These are phyloP conservation scores for Saururus chinensis DNA, from an alignment of 164 flowering plant species.

Conservation along the genomic window DNA sequence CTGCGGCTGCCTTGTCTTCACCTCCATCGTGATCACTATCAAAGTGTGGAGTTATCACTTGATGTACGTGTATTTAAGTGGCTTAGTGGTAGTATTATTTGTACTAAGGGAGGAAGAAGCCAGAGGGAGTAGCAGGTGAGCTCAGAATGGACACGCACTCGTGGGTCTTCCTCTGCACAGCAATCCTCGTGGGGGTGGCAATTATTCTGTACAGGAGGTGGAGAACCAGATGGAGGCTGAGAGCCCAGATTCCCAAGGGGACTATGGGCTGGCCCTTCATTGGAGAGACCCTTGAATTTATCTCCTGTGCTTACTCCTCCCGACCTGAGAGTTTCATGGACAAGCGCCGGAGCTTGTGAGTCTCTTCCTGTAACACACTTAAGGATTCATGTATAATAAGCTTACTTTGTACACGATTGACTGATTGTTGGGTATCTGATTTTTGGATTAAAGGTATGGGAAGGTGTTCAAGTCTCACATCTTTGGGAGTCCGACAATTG, in stretches of 20 bases:
- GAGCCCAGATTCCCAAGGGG: conserved; percentile 44
- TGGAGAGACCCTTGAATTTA: conserved; percentile 86
- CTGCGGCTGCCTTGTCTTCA: too few species aligned
- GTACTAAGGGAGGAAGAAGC: conserved; percentile 4
- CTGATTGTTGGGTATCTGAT: background rate
- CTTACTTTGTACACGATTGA: background rate
- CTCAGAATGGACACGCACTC: conserved; percentile 13
- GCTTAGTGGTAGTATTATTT: background rate
- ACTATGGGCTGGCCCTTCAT: conserved; percentile 77
- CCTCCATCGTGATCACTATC: too few species aligned
- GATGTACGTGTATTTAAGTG: background rate
- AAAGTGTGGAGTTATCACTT: too few species aligned
- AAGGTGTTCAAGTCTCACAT: conserved; percentile 94
- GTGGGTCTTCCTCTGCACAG: conserved; percentile 17
- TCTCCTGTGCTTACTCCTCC: conserved; percentile 71
- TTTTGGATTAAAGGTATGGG: conserved; percentile 55
- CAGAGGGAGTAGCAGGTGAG: background rate
- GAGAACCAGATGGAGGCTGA: conserved; percentile 5
- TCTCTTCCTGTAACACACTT: background rate
- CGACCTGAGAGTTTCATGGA: conserved; percentile 83
- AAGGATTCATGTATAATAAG: background rate
- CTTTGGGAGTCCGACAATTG: conserved; percentile 71
- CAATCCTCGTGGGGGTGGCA: conserved; percentile 13
- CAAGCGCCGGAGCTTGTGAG: conserved; percentile 67
- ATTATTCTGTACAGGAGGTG: conserved; percentile 19